A percentile compares a stretch with the other conserved stretches of the same genome.
phyloP scores from a whole-genome alignment of 306 rosid genomes.

The Fagus sylvatica region DNA sequence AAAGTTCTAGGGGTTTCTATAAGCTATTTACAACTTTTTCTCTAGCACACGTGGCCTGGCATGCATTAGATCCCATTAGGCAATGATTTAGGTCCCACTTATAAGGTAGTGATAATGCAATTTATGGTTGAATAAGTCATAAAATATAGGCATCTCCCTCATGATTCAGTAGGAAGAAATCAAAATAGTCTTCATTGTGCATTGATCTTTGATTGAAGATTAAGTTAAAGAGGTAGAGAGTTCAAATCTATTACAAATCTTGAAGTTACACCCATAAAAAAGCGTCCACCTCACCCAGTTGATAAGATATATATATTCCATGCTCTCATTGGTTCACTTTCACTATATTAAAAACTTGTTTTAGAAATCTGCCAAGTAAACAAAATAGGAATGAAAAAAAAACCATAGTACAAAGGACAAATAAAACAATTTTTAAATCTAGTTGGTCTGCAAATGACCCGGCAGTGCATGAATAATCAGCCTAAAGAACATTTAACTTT shows the following conservation, averaged over 20 bases:
- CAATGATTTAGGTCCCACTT: background rate
- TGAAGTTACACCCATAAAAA: no score
- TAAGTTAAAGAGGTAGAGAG: background rate
- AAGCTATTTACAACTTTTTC: background rate
- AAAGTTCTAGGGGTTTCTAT: background rate
- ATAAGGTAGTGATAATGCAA: background rate
- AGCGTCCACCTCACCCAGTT: no score
- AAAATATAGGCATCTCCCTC: no score
- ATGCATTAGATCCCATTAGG: background rate
- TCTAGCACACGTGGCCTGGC: background rate
- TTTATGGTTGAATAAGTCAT: background rate
- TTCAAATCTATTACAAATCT: background rate
- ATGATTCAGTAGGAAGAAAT: background rate
- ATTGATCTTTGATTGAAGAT: slow-evolving; percentile 2
- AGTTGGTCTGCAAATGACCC: background rate
- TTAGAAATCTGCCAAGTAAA: background rate
- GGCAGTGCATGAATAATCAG: background rate
- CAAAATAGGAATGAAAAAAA: background rate
- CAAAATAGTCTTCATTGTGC: background rate
- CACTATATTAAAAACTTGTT: background rate
- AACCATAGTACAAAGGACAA: background rate
- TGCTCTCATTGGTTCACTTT: background rate
- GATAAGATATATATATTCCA: background rate
- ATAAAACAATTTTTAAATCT: background rate
- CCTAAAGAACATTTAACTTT: background rate